A percentile compares a stretch with the other conserved stretches of the same genome.
Conservation (phyloP, 257 asterid genomes). For the Rubia yunnanensis region DNA sequence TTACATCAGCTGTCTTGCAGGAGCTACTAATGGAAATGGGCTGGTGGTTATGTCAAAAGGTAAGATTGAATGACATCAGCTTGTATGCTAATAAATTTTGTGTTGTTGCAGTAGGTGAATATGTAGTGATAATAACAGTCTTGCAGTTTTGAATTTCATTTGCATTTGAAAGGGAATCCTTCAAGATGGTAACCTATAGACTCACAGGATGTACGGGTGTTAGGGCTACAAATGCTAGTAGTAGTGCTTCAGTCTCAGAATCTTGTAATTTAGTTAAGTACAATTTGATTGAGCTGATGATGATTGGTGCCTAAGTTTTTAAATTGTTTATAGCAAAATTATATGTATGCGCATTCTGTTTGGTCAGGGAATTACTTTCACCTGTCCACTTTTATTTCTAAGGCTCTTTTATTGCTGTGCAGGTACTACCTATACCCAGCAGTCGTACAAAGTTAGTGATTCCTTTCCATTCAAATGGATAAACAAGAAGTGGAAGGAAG, state of each 20-base stretch:
- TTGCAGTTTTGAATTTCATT: background rate
- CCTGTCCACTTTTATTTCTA: background rate
- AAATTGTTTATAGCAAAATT: background rate
- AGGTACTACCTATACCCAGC: slow-evolving; percentile 36
- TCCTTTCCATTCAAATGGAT: slow-evolving; percentile 46
- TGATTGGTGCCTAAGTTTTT: background rate
- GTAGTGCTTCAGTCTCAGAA: background rate
- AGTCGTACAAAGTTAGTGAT: slow-evolving; percentile 43
- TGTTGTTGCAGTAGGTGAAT: background rate
- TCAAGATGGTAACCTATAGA: background rate
- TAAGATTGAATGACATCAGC: slow-evolving; percentile 8
- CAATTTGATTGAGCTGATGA: background rate
- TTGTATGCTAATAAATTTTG: background rate
- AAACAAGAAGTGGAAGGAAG: slow-evolving; percentile 47
- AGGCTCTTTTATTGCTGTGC: slow-evolving; percentile 2
- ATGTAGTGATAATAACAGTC: background rate
- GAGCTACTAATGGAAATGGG: slow-evolving; percentile 34
- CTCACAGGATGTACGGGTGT: background rate
- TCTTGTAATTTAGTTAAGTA: background rate
- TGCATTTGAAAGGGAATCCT: background rate
- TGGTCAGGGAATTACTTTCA: background rate
- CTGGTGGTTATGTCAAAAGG: slow-evolving; percentile 48
- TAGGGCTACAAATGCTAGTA: background rate
- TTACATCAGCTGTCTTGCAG: slow-evolving; percentile 39
- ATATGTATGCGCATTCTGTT: background rate